Evolutionary conservation across 257 asterid species (phyloP).

Genomic region (Rehmannia glutinosa): DNA sequence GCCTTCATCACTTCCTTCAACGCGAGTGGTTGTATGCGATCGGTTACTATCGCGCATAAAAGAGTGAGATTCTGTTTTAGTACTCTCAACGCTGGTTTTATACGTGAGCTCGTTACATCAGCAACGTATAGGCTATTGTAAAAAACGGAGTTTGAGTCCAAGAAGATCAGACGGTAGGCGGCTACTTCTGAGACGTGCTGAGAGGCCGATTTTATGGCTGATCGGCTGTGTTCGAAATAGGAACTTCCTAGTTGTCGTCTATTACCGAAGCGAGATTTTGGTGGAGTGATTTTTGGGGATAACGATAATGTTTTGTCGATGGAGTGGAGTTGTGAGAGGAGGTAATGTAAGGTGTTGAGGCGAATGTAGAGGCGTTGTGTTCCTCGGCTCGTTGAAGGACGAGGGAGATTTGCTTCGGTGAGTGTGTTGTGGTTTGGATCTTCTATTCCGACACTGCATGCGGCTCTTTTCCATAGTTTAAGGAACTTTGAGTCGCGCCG

Average conservation of each 20-base stretch:
- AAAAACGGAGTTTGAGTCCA: slow-evolving; percentile 66
- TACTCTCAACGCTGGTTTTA: slow-evolving; percentile 47
- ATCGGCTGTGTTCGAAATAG: slow-evolving; percentile 59
- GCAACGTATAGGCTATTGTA: slow-evolving; percentile 53
- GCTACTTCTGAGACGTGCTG: slow-evolving; percentile 90
- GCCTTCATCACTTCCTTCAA: slow-evolving; percentile 78
- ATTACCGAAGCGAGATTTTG: slow-evolving; percentile 30
- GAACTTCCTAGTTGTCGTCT: slow-evolving; percentile 47
- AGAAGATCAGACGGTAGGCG: slow-evolving; percentile 80
- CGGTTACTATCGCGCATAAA: slow-evolving; percentile 69
- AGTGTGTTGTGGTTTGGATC: slow-evolving; percentile 23
- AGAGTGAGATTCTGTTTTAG: slow-evolving; percentile 79
- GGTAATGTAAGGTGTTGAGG: slow-evolving; percentile 81
- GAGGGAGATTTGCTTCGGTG: slow-evolving; percentile 60
- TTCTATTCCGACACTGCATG: slow-evolving; percentile 55
- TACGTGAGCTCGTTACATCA: slow-evolving; percentile 49
- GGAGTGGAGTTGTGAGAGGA: slow-evolving; percentile 40
- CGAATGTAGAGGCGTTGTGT: slow-evolving; percentile 95
- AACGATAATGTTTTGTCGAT: slow-evolving; percentile 54
- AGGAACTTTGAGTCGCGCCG: slow-evolving; percentile 65
- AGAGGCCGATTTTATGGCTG: slow-evolving; percentile 49
- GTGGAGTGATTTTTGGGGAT: slow-evolving; percentile 48
- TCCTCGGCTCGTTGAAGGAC: slow-evolving; percentile 89
- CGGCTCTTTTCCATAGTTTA: slow-evolving; percentile 73
- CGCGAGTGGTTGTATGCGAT: slow-evolving; percentile 62